phyloP scores from a whole-genome alignment of 768 basidiomycete genomes.

The Pleurotus platypus region DNA sequence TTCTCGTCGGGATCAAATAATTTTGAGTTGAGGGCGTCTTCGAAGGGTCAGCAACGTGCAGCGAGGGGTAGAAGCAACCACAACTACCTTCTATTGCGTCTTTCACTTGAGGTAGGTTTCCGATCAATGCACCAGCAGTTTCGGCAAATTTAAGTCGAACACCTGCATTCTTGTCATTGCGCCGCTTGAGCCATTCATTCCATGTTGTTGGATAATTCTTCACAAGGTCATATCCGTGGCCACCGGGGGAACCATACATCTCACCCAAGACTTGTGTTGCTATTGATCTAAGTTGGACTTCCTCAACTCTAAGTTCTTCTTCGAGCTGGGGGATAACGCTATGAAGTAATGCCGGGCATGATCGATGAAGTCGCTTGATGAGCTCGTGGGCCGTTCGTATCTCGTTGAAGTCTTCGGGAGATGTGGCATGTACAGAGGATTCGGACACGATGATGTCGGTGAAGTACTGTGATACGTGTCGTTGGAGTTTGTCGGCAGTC shows the following conservation, averaged over 20 bases:
- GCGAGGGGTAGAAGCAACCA: no score
- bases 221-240: slow-evolving; percentile 55
- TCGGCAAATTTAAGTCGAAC: slow-evolving; percentile 84
- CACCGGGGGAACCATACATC: slow-evolving; percentile 82
- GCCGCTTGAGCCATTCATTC: slow-evolving; percentile 77
- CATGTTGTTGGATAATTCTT: slow-evolving; percentile 82
- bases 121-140: slow-evolving; percentile 54
- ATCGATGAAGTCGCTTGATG: slow-evolving; percentile 75
- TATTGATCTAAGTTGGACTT: slow-evolving; percentile 64
- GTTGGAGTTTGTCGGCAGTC: slow-evolving; percentile 82
- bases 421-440: slow-evolving; percentile 27
- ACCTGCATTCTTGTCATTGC: slow-evolving; percentile 65
- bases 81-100: slow-evolving; percentile 69
- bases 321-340: slow-evolving; percentile 93
- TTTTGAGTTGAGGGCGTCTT: slow-evolving; percentile 62
- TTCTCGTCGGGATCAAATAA: slow-evolving; percentile 88
- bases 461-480: slow-evolving; percentile 89
- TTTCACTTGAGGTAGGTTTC: slow-evolving; percentile 62
- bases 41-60: not conserved
- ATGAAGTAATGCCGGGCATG: slow-evolving; percentile 78
- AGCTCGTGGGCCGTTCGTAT: slow-evolving; percentile 79
- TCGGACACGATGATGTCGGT: slow-evolving; percentile 77
- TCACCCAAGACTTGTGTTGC: slow-evolving; percentile 86
- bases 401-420: slow-evolving; percentile 63
- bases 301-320: slow-evolving; percentile 81